Evolutionary conservation across 257 asterid genomes (phyloP).

Genomic region (Echites panduratus): DNA sequence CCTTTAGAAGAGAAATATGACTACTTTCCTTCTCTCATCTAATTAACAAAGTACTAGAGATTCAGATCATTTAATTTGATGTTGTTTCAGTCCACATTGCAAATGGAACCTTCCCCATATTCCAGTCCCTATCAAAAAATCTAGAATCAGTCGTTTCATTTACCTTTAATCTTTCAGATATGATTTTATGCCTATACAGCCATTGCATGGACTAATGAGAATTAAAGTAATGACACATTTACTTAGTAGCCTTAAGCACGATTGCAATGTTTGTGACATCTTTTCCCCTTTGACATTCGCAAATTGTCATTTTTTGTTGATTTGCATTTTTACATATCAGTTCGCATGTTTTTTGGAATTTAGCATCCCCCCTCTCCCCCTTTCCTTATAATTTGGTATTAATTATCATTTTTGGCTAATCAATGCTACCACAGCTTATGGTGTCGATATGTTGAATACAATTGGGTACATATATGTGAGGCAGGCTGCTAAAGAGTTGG

Average conservation of each 20-base stretch:
- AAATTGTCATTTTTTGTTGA: too few relatives aligned
- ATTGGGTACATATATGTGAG: constrained; percentile 93
- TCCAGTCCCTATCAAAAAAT: too few relatives aligned
- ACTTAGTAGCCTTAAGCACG: neutral
- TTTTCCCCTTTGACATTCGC: neutral
- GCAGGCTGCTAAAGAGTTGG: constrained; percentile 97
- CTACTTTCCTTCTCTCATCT: neutral
- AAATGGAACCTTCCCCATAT: neutral
- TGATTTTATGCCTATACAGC: neutral
- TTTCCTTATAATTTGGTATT: neutral
- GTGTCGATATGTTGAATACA: constrained; percentile 95
- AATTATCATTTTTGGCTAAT: neutral
- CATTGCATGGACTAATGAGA: neutral
- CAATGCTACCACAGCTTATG: constrained; percentile 60
- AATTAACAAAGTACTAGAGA: too few relatives aligned
- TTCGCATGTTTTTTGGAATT: neutral
- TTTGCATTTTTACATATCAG: neutral
- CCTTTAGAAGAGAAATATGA: neutral
- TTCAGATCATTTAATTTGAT: neutral
- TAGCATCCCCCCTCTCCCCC: neutral
- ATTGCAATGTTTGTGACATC: neutral
- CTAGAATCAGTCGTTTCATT: neutral
- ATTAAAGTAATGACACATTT: neutral
- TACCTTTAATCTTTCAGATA: neutral
- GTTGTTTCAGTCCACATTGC: neutral